These are phyloP conservation scores for Hypoxylon perforatum DNA, from an alignment of 495 filamentous ascomycete genomes.

Conservation along the genomic window DNA sequence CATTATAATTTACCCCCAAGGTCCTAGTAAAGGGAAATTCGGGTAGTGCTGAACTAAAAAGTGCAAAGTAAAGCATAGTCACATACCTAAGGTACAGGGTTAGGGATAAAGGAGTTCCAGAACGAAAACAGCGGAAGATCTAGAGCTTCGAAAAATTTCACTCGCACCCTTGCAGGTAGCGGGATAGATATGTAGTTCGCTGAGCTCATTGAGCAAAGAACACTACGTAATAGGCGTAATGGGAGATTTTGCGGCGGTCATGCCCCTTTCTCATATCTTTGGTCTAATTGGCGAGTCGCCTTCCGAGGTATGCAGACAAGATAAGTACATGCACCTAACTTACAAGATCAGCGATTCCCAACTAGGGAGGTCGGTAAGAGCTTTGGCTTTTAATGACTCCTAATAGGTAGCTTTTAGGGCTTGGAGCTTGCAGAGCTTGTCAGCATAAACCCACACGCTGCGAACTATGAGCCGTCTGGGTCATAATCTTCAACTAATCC, in stretches of 20 bases:
- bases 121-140: no score
- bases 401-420: neutral
- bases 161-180: no score
- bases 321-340: neutral
- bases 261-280: no score
- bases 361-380: slow-evolving; percentile 31
- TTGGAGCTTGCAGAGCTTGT: slow-evolving; percentile 23
- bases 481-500: neutral
- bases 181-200: slow-evolving; percentile 2
- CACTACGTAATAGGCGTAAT: slow-evolving; percentile 25
- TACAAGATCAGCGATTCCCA: slow-evolving; percentile 30
- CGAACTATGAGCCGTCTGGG: slow-evolving; percentile 1
- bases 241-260: no score
- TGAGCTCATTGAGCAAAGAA: slow-evolving; percentile 2
- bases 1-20: no score
- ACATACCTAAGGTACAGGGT: no score
- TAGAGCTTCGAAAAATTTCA: neutral
- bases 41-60: no score
- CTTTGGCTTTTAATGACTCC: neutral
- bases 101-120: no score
- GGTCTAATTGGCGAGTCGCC: no score
- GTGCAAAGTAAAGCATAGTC: no score
- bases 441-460: slow-evolving; percentile 1
- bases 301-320: no score
- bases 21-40: no score